These are phyloP conservation scores for Penicillium paxilli DNA, from an alignment of 495 filamentous ascomycete species.

Conservation along the genomic window DNA sequence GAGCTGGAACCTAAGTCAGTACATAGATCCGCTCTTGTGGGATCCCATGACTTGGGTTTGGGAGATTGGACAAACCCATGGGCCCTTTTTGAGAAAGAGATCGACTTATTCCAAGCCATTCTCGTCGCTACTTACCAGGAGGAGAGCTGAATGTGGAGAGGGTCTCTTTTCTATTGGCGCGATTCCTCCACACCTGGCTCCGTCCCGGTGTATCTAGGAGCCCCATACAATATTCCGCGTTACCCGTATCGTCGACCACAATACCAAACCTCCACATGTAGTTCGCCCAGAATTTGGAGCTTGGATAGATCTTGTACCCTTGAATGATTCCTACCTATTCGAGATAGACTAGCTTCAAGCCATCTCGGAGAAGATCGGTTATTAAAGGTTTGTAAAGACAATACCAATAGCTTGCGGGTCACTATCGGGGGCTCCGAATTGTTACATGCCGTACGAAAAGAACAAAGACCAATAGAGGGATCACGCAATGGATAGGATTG, in stretches of 20 bases:
- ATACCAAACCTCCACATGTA: neutral
- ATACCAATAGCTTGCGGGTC: neutral
- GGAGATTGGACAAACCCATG: neutral
- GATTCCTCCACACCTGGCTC: neutral
- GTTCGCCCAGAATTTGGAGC: neutral
- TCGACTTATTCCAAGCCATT: neutral
- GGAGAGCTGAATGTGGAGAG: neutral
- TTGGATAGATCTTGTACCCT: neutral
- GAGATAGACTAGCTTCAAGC: neutral
- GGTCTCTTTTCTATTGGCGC: neutral
- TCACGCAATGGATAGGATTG: too few species aligned
- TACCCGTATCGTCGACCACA: neutral
- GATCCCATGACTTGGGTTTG: neutral
- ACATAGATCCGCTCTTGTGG: neutral
- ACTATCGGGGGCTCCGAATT: too few species aligned
- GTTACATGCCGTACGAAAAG: too few species aligned
- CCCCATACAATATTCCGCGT: neutral
- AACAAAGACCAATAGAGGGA: too few species aligned
- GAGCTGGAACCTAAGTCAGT: neutral
- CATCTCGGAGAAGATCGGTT: neutral
- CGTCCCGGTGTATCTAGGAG: neutral
- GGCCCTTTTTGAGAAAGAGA: neutral
- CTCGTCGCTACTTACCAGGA: neutral
- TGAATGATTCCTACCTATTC: neutral
- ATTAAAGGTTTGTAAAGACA: neutral